These are phyloP conservation scores for Botrytis sinoallii DNA, from an alignment of 2,329 filamentous ascomycete species.

Conservation along the genomic window DNA sequence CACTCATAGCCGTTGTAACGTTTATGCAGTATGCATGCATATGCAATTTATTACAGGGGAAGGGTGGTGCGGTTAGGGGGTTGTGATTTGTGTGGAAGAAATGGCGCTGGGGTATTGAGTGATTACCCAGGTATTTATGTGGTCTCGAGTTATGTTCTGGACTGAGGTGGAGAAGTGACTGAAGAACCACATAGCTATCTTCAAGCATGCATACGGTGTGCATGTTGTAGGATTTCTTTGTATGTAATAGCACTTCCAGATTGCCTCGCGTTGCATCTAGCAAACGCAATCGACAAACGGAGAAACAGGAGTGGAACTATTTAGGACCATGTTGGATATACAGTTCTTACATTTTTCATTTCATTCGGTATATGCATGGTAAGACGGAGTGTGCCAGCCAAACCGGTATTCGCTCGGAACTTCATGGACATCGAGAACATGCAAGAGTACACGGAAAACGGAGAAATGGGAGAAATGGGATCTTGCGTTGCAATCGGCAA, in stretches of 20 bases:
- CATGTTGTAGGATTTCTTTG: not conserved
- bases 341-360: not conserved
- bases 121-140: not conserved
- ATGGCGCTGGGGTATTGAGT: not conserved
- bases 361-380: not conserved
- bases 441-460: not conserved
- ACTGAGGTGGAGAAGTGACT: not conserved
- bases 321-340: not conserved
- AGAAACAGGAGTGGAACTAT: not conserved
- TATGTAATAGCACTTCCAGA: not conserved
- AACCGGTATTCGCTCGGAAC: slow-evolving; percentile 4
- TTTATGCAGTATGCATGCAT: slow-evolving; percentile 6
- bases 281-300: not conserved
- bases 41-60: slow-evolving; percentile 8
- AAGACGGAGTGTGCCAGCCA: slow-evolving; percentile 4
- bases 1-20: not conserved
- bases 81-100: not conserved
- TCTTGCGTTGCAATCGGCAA: slow-evolving; percentile 10
- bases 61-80: not conserved
- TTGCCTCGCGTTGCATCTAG: not conserved
- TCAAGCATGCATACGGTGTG: not conserved
- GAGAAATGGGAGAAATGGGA: not conserved
- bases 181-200: not conserved
- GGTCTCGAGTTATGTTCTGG: not conserved
- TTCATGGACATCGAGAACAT: not conserved